Evolutionary conservation across 345 rosid species (phyloP).

Genomic region (Murraya paniculata): DNA sequence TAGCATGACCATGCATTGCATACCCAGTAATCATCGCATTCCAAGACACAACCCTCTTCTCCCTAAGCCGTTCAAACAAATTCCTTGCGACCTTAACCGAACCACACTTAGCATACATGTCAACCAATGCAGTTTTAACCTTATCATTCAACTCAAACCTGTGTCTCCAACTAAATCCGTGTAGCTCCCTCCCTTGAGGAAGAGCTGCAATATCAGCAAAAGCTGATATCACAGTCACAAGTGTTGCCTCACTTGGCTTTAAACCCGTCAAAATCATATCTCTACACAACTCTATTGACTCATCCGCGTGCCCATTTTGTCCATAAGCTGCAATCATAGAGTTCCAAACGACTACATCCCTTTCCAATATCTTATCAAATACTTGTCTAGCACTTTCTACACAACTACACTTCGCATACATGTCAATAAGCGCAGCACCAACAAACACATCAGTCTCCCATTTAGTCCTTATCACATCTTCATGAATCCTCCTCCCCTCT

Average conservation of each 20-base stretch:
- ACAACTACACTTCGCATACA: conserved; percentile 36
- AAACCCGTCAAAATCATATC: conserved; percentile 28
- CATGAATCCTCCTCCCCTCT: conserved; percentile 35
- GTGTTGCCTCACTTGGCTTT: conserved; percentile 36
- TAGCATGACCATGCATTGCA: conserved; percentile 34
- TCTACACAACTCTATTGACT: conserved; percentile 27
- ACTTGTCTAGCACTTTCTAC: conserved; percentile 26
- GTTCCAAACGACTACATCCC: conserved; percentile 42
- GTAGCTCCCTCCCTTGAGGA: conserved; percentile 37
- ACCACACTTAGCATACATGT: conserved; percentile 88
- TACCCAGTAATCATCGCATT: conserved; percentile 44
- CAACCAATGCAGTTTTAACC: conserved; percentile 57
- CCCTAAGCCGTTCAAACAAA: conserved; percentile 27
- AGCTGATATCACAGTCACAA: conserved; percentile 32
- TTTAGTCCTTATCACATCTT: conserved; percentile 16
- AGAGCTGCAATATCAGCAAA: conserved; percentile 30
- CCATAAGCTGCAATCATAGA: conserved; percentile 40
- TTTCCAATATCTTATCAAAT: conserved; percentile 23
- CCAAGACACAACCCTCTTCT: conserved; percentile 37
- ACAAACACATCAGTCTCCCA: conserved; percentile 38
- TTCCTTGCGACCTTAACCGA: conserved; percentile 28
- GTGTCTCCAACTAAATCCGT: conserved; percentile 34
- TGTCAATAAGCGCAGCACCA: conserved; percentile 37
- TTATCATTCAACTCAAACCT: conserved; percentile 27
- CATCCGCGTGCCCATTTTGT: conserved; percentile 23